Percentiles rank a stretch among this genome's conserved stretches.
Evolutionary conservation across 371 early-diverging fungal genomes (phyloP).

Genomic region (Fennellomyces sp.): DNA sequence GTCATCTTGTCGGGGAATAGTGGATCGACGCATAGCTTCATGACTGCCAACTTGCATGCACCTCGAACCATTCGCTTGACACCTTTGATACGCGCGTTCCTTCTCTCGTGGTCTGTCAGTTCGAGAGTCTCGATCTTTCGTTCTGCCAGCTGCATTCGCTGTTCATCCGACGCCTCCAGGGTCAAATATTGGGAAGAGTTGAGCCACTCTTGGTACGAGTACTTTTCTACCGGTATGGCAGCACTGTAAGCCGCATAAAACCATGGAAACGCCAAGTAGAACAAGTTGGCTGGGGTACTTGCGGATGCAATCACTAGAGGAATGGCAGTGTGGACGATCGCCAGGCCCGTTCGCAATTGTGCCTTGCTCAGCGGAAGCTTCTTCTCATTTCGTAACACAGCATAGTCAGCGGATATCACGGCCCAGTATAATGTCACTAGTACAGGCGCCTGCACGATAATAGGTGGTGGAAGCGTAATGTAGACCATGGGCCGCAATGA

Average conservation of each 20-base stretch:
- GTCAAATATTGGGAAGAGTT: constrained; percentile 19
- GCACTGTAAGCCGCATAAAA: constrained; percentile 34
- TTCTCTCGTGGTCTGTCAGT: not conserved
- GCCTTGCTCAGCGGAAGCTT: not conserved
- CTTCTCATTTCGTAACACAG: not conserved
- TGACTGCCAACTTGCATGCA: constrained; percentile 14
- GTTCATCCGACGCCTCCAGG: constrained; percentile 9
- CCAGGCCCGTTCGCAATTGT: not conserved
- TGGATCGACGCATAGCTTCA: constrained; percentile 18
- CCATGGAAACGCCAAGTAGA: constrained; percentile 34
- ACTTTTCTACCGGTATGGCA: constrained; percentile 18
- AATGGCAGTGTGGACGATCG: not conserved
- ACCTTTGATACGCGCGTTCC: not conserved
- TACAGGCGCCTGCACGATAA: not conserved
- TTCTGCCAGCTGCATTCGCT: not conserved
- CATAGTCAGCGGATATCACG: not conserved
- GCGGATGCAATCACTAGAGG: not conserved
- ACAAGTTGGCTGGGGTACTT: constrained; percentile 3
- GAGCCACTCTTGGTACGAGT: constrained; percentile 18
- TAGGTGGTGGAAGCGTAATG: not conserved
- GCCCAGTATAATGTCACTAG: not conserved
- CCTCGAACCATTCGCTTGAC: constrained; percentile 13
- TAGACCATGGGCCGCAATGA: not conserved
- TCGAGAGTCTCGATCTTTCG: not conserved
- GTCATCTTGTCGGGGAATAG: constrained; percentile 17